Base-by-base conservation (phyloP, 2,329 filamentous ascomycete genomes). In the Dactylellina drechsleri region DNA sequence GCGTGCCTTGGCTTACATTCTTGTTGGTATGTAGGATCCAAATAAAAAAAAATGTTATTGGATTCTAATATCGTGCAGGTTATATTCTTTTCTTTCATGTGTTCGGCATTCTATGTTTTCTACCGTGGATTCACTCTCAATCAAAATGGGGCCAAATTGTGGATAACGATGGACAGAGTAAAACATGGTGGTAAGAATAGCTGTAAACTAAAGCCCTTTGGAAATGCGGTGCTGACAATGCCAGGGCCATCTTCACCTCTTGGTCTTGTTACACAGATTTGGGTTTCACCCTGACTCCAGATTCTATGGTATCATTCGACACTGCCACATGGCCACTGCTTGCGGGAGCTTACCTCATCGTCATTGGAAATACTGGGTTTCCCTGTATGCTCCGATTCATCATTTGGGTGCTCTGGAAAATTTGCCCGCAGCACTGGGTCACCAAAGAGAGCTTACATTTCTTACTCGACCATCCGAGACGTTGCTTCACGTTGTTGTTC, bases 321-420 rank as follows among this genome's bases (percentile, higher is more conserved):
- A 87, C 84, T 7, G 92, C 92, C 0, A 84, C 91, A 5, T 91
- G 92, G 78, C 89, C 91, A 0, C 84, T 98, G 53, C 84, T 97
- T 20, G 81, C 95, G 50, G 88, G 93, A 82, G 88, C 89, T 5
- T 96, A 96, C 78, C 86, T 98, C 49, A 95, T 98, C 80, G 89
- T 98, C 76, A 92, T 97, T 75, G 94, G 94, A 66, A 98, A 98
- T 80, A 98, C 94, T 0, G 95, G 91, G 0, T 98, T 98, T 79
- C 95, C 94, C 0, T 92, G 95, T 80, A 93, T 97, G 90, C 87
- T 98, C 23, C 91, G 95, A 6, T 91, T 97, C 79, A 88, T 95
- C 76, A 98, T 99, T 75, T 99, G 95, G 94, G 79, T 90, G 0
- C 80, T 87, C 40, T 92, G 92, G 12, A 88, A 90, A 66, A 77